Percentiles rank a stretch among this genome's conserved stretches.
Evolutionary conservation across 2,329 filamentous ascomycete genomes (phyloP).

Genomic region (Didymellaceae sp.): DNA sequence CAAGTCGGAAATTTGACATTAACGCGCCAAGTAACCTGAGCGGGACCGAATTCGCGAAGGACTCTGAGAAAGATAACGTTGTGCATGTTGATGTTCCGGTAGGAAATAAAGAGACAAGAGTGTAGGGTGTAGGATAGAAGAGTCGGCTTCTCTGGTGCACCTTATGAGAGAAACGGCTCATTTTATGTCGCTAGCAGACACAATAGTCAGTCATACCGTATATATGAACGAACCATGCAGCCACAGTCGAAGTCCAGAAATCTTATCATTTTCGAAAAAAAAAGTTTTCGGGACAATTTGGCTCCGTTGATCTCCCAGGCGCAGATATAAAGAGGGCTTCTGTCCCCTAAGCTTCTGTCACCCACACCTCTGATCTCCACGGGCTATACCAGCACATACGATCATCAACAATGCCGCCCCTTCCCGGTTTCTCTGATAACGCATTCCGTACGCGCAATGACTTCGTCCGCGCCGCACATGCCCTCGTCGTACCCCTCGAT

Average conservation of each 20-base stretch:
- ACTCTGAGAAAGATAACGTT: constrained; percentile 2
- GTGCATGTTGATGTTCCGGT: constrained; percentile 17
- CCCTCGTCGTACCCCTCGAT: constrained; percentile 20
- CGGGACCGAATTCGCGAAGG: constrained; percentile 15
- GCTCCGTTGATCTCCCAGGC: neutral
- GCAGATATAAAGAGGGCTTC: neutral
- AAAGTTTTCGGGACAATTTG: neutral
- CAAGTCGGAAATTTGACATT: constrained; percentile 5
- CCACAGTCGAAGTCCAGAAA: neutral
- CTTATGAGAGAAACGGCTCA: too few relatives aligned
- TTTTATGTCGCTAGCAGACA: too few relatives aligned
- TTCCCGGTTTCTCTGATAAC: constrained; percentile 26
- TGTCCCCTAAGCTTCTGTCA: neutral
- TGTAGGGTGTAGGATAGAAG: too few relatives aligned
- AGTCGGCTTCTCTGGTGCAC: too few relatives aligned
- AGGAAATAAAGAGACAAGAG: constrained; percentile 15
- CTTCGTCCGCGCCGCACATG: constrained; percentile 11
- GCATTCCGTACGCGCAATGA: constrained; percentile 16
- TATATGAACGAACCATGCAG: neutral
- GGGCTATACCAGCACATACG: too few relatives aligned
- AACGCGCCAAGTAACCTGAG: constrained; percentile 7
- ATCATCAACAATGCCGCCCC: constrained; percentile 17
- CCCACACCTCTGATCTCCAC: too few relatives aligned
- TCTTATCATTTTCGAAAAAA: neutral
- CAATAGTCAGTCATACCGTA: too few relatives aligned